Conservation (phyloP, 2,329 filamentous ascomycete species). For the Berkeleyomyces rouxiae region DNA sequence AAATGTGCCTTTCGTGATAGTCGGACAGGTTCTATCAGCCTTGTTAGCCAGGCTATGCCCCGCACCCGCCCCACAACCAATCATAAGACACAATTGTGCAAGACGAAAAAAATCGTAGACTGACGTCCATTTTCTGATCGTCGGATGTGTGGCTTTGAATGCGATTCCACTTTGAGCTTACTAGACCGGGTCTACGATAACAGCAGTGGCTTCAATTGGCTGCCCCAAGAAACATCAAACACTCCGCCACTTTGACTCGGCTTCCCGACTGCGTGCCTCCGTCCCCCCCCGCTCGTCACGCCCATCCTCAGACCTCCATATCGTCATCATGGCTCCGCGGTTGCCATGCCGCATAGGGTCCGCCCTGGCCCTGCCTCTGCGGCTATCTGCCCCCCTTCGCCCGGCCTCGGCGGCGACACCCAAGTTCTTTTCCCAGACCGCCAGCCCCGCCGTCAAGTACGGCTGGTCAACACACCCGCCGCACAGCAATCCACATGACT, state of each 20-base stretch:
- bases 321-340: constrained; percentile 7
- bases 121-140: background rate
- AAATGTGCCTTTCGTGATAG: background rate
- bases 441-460: constrained; percentile 36
- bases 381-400: background rate
- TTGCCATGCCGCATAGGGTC: constrained; percentile 9
- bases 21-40: background rate
- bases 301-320: background rate
- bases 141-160: background rate
- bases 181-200: background rate
- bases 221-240: background rate
- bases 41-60: constrained; percentile 1
- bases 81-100: background rate
- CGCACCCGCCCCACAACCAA: constrained; percentile 3
- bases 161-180: background rate
- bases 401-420: background rate
- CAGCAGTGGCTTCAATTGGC: background rate
- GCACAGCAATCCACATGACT: constrained; percentile 37
- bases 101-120: constrained; percentile 1
- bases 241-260: background rate
- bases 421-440: constrained; percentile 25
- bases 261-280: background rate
- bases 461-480: constrained; percentile 43
- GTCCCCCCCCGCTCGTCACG: background rate
- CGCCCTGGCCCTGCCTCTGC: background rate